phyloP scores from a whole-genome alignment of 139 green algal species.

The Ettlia oleoabundans region DNA sequence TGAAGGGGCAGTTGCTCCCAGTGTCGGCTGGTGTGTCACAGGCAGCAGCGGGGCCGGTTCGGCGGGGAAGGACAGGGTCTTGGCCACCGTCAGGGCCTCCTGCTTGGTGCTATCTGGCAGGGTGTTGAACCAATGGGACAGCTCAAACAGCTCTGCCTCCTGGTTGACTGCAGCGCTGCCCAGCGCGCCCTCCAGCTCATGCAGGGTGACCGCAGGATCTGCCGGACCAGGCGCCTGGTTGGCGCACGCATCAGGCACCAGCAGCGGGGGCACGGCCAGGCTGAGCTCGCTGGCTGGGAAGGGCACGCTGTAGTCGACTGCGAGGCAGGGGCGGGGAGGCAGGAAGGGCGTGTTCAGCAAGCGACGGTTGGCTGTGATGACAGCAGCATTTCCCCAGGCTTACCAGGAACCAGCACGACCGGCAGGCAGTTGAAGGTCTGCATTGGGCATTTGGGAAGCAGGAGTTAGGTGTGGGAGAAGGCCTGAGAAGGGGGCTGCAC shows the following conservation, averaged over 20 bases:
- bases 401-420: neutral
- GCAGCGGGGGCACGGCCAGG: neutral
- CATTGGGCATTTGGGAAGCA: no score
- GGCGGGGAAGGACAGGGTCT: neutral
- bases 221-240: neutral
- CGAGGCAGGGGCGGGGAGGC: neutral
- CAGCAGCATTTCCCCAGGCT: neutral
- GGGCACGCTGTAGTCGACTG: conserved; percentile 25
- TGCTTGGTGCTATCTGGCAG: neutral
- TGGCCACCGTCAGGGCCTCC: neutral
- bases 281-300: neutral
- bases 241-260: neutral
- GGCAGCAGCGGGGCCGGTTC: neutral
- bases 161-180: neutral
- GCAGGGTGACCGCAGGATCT: neutral
- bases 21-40: neutral
- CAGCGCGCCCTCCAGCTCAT: neutral
- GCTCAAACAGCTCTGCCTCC: conserved; percentile 11
- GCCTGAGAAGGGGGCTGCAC: no score
- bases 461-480: neutral
- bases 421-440: neutral
- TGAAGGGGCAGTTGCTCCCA: neutral
- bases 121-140: neutral
- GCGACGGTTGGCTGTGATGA: no score
- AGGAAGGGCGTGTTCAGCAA: no score